Evolutionary conservation across 257 asterid genomes (phyloP), one percentile per base, ranked within the genome.

Genomic region (Nicotiana attenuata): DNA sequence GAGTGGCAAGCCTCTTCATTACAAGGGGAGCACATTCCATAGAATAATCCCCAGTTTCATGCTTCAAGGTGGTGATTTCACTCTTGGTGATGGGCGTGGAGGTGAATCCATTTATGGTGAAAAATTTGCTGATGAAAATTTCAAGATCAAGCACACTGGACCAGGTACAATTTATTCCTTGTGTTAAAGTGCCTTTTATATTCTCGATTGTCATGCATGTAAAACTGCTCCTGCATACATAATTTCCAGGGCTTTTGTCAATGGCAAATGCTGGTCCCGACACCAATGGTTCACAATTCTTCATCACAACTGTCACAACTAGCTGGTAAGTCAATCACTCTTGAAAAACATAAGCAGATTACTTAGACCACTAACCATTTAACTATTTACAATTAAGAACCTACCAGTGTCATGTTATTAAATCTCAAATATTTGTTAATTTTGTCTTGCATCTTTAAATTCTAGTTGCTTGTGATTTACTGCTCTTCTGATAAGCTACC

Each of bases 291-390:
- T 96, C 99, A 81, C 98, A 96, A 84, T 96, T 96, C 86, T 96
- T 96, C 92, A 94, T 96, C 73, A 96, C 98, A n/a, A 96, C 98
- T 14, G 99, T 94, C 90, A 96, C 98, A 77, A 94, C 99, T n/a
- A 92, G 93, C 90, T 96, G 98, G 97, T 92, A 86, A 87, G 81
- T 81, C 53, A 52, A 47, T 7, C n/a, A 3, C 77, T 80, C 78
- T 61, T 73, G 79, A 50, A 24, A 50, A 15, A 5, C 20, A 7
- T 47, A 14, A 24, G 15, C 78, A 41, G 10, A 10, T 5, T 5
- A 24, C 63, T 50, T 7, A 3, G 19, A 45, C 41, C 24, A 24
- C 7, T 47, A 17, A 45, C 24, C 41, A 24, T 22, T 47, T 20
- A 24, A 61, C 33, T 67, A 67, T 67, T 35, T 56, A 13, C 5